Conservation (phyloP, 768 basidiomycete genomes). For the Leccinellum rugosiceps region DNA sequence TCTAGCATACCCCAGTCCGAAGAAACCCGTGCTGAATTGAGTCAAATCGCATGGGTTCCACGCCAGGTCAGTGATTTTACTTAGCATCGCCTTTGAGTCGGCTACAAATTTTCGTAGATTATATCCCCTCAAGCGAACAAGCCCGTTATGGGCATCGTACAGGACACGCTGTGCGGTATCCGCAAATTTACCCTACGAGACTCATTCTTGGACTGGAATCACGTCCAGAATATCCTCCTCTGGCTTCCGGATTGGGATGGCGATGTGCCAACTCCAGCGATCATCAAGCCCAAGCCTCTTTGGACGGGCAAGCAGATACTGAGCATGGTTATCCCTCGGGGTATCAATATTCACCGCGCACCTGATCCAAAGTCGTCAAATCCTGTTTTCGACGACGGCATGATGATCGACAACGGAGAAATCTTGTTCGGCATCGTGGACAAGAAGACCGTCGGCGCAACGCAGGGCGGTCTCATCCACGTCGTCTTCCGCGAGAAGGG, state of each 20-base stretch:
- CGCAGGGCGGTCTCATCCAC: slow-evolving; percentile 92
- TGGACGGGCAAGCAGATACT: slow-evolving; percentile 99
- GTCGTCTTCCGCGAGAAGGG: slow-evolving; percentile 98
- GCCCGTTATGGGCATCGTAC: slow-evolving; percentile 99
- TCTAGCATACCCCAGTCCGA: slow-evolving; percentile 93
- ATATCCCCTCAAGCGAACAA: slow-evolving; percentile 99
- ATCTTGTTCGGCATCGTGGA: slow-evolving; percentile 93
- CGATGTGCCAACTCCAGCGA: slow-evolving; percentile 83
- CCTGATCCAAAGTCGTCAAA: slow-evolving; percentile 76
- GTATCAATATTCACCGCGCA: slow-evolving; percentile 87
- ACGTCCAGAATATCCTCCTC: slow-evolving; percentile 94
- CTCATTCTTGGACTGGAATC: slow-evolving; percentile 91
- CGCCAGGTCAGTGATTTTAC: slow-evolving; percentile 61
- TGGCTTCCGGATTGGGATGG: slow-evolving; percentile 99
- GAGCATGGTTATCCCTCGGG: slow-evolving; percentile 87
- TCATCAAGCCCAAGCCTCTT: slow-evolving; percentile 93
- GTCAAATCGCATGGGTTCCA: slow-evolving; percentile 98
- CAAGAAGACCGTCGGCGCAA: slow-evolving; percentile 98
- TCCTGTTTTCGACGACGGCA: slow-evolving; percentile 89
- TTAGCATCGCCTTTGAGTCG: not conserved
- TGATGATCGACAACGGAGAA: slow-evolving; percentile 96
- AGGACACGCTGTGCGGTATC: slow-evolving; percentile 96
- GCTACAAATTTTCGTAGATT: slow-evolving; percentile 52
- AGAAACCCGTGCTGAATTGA: slow-evolving; percentile 96
- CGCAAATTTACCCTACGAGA: slow-evolving; percentile 97